Evolutionary conservation across 352 stramenopile species (phyloP).

Genomic region (Pythium vanterpoolii): DNA sequence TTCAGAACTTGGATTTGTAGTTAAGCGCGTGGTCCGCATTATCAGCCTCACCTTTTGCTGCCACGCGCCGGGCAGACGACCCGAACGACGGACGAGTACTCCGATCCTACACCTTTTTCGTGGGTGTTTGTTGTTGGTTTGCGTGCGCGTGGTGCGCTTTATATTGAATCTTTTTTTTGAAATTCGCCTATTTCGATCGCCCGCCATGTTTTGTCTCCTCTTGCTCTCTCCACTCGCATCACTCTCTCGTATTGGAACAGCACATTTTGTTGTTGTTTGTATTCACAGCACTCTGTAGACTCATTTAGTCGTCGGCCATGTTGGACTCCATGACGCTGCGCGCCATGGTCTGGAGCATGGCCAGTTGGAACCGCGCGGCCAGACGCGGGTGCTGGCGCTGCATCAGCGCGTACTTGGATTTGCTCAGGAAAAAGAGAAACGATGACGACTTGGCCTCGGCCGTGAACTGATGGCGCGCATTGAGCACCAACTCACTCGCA

Average conservation of each 20-base stretch:
- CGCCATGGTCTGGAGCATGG: slow-evolving; percentile 84
- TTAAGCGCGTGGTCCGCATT: slow-evolving; percentile 23
- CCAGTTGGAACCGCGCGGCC: slow-evolving; percentile 76
- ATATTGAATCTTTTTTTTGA: slow-evolving; percentile 11
- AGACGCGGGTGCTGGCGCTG: slow-evolving; percentile 60
- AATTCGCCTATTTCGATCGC: background rate
- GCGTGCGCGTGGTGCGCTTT: background rate
- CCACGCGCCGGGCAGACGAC: background rate
- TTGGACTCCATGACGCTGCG: slow-evolving; percentile 84
- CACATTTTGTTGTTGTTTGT: background rate
- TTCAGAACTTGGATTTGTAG: slow-evolving; percentile 83
- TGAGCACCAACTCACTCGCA: slow-evolving; percentile 75
- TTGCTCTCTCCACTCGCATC: background rate
- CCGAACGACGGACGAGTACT: background rate
- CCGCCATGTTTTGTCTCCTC: background rate
- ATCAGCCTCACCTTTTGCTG: background rate
- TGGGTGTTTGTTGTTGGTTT: background rate
- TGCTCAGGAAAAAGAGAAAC: slow-evolving; percentile 83
- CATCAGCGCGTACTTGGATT: slow-evolving; percentile 66
- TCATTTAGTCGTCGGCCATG: slow-evolving; percentile 67
- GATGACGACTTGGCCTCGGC: slow-evolving; percentile 60
- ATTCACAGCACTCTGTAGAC: background rate
- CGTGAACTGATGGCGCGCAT: slow-evolving; percentile 81
- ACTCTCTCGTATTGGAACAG: background rate
- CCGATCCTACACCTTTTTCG: background rate